phyloP scores from a whole-genome alignment of 345 rosid species.

The Mercurialis annua region DNA sequence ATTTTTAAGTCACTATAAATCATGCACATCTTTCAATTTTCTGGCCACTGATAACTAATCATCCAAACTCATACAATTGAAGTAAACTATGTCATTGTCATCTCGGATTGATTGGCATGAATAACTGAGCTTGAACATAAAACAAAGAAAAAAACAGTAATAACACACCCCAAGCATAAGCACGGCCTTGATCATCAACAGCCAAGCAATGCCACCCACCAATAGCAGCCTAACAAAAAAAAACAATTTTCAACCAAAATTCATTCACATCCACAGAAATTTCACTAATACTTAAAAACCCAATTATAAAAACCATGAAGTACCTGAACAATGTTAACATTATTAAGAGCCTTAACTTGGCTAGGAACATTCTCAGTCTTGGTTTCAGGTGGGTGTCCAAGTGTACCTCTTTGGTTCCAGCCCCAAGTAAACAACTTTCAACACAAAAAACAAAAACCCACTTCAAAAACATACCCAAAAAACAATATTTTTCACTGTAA shows the following conservation, averaged over 20 bases:
- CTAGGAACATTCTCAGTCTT: constrained; percentile 87
- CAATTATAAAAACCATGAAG: neutral
- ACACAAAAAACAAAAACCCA: constrained; percentile 10
- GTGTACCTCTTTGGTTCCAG: constrained; percentile 98
- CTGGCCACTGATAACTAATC: neutral
- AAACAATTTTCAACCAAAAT: constrained; percentile 11
- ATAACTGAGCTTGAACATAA: neutral
- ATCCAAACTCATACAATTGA: neutral
- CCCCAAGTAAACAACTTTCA: constrained; percentile 99
- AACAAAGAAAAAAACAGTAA: neutral
- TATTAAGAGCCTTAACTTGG: constrained; percentile 42
- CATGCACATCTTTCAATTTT: neutral
- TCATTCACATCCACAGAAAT: neutral
- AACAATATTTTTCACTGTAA: neutral
- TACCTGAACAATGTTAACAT: constrained; percentile 87
- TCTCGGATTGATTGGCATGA: no score
- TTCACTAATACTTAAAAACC: neutral
- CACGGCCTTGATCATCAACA: constrained; percentile 96
- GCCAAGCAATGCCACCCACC: constrained; percentile 99
- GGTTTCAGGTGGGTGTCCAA: constrained; percentile 89
- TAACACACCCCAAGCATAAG: constrained; percentile 87
- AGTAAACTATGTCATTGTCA: neutral
- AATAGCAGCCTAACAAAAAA: constrained; percentile 72
- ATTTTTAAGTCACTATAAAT: neutral
- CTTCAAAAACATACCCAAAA: constrained; percentile 1